Evolutionary conservation across 805 yeast species (phyloP).

Genomic region (Metschnikowia noctiluminum): DNA sequence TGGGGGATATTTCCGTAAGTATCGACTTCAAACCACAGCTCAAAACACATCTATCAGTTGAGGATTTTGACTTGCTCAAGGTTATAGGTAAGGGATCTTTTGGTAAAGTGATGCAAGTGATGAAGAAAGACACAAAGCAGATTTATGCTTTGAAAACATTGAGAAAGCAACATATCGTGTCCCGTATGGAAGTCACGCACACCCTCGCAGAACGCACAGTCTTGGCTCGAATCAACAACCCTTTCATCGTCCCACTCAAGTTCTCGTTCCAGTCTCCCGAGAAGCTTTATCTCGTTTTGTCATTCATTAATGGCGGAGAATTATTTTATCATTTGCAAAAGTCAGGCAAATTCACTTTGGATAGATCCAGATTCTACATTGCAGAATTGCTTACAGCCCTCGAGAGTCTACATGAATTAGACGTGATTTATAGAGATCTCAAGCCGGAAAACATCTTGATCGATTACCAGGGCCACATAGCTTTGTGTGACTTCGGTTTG

Average conservation of each 20-base stretch:
- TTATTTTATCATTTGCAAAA: slow-evolving; percentile 89
- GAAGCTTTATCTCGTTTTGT: slow-evolving; percentile 82
- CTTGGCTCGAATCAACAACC: slow-evolving; percentile 85
- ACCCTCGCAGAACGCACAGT: slow-evolving; percentile 96
- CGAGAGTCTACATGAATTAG: slow-evolving; percentile 85
- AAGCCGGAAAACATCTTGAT: slow-evolving; percentile 94
- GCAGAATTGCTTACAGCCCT: slow-evolving; percentile 92
- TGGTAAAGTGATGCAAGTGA: slow-evolving; percentile 98
- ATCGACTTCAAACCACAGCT: slow-evolving; percentile 66
- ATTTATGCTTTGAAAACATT: slow-evolving; percentile 93
- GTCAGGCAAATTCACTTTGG: slow-evolving; percentile 83
- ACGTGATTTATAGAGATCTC: slow-evolving; percentile 91
- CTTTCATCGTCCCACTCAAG: slow-evolving; percentile 94
- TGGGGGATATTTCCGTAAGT: slow-evolving; percentile 56
- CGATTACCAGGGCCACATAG: slow-evolving; percentile 97
- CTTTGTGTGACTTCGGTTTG: slow-evolving; percentile 94
- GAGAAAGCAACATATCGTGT: slow-evolving; percentile 90
- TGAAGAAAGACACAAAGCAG: slow-evolving; percentile 91
- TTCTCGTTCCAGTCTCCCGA: slow-evolving; percentile 98
- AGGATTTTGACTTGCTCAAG: slow-evolving; percentile 87
- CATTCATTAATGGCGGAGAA: slow-evolving; percentile 97
- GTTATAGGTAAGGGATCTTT: slow-evolving; percentile 98
- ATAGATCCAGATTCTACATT: slow-evolving; percentile 87
- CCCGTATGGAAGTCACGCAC: slow-evolving; percentile 92
- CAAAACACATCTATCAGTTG: slow-evolving; percentile 70